Evolutionary conservation across 768 basidiomycete species (phyloP).

Genomic region (Russula emetica): DNA sequence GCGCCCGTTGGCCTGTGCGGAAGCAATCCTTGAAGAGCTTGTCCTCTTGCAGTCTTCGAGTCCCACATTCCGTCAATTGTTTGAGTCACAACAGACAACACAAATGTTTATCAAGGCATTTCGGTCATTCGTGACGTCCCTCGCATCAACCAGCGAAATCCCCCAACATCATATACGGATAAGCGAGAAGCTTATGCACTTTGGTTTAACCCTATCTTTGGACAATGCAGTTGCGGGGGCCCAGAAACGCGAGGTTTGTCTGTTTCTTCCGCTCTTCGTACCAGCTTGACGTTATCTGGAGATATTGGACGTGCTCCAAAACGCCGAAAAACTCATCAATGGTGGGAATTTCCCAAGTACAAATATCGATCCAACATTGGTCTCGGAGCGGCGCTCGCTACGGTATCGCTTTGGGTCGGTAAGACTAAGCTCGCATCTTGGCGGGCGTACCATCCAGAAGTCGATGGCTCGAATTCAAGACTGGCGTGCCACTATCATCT

Average conservation of each 20-base stretch:
- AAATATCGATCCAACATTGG: constrained; percentile 49
- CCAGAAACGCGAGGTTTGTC: constrained; percentile 69
- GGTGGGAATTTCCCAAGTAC: constrained; percentile 44
- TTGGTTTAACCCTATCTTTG: constrained; percentile 62
- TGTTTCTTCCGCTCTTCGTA: neutral
- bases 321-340: constrained; percentile 49
- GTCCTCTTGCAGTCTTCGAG: constrained; percentile 64
- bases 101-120: constrained; percentile 64
- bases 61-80: constrained; percentile 63
- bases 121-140: constrained; percentile 47
- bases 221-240: constrained; percentile 54
- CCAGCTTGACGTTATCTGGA: constrained; percentile 29
- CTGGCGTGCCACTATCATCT: constrained; percentile 67
- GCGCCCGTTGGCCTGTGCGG: constrained; percentile 36
- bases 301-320: constrained; percentile 59
- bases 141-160: constrained; percentile 39
- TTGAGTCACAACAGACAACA: constrained; percentile 66
- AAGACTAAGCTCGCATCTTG: constrained; percentile 57
- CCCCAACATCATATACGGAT: constrained; percentile 49
- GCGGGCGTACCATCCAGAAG: constrained; percentile 59
- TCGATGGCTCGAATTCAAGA: constrained; percentile 59
- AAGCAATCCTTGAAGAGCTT: constrained; percentile 62
- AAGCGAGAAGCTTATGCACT: constrained; percentile 64
- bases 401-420: constrained; percentile 52
- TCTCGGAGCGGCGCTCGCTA: constrained; percentile 50